phyloP scores from a whole-genome alignment of 2,329 filamentous ascomycete genomes.

The Penicillium sp. region DNA sequence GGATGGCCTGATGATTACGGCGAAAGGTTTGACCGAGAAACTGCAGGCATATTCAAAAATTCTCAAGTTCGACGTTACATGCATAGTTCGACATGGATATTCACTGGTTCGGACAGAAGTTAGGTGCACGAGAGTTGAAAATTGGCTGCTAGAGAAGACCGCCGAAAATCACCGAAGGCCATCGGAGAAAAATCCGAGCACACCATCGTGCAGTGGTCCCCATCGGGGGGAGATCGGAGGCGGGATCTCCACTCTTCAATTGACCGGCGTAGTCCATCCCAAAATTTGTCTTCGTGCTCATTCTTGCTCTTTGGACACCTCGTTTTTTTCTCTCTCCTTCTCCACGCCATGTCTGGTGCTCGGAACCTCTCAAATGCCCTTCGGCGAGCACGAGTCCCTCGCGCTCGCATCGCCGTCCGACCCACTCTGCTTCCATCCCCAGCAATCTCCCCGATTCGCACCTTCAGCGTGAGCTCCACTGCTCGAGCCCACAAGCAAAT shows the following conservation, averaged over 20 bases:
- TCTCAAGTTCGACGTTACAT: no score
- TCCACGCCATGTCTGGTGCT: constrained; percentile 33
- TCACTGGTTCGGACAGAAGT: no score
- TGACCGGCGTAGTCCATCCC: constrained; percentile 8
- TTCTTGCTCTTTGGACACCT: background rate
- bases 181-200: constrained; percentile 11
- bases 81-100: no score
- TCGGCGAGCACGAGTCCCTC: constrained; percentile 37
- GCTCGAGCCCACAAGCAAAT: constrained; percentile 41
- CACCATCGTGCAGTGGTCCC: constrained; percentile 1
- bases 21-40: background rate
- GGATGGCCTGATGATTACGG: background rate
- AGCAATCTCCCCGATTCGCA: constrained; percentile 25
- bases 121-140: background rate
- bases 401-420: constrained; percentile 27
- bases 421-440: constrained; percentile 24
- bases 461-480: constrained; percentile 35
- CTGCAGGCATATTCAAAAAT: no score
- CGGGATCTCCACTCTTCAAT: constrained; percentile 26
- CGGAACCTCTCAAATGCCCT: constrained; percentile 35
- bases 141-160: background rate
- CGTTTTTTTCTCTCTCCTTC: constrained; percentile 4
- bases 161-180: constrained; percentile 20
- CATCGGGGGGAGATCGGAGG: constrained; percentile 22
- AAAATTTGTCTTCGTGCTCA: constrained; percentile 20